Base-by-base conservation (phyloP, 768 basidiomycete genomes). In the Boletus rubescentipes region DNA sequence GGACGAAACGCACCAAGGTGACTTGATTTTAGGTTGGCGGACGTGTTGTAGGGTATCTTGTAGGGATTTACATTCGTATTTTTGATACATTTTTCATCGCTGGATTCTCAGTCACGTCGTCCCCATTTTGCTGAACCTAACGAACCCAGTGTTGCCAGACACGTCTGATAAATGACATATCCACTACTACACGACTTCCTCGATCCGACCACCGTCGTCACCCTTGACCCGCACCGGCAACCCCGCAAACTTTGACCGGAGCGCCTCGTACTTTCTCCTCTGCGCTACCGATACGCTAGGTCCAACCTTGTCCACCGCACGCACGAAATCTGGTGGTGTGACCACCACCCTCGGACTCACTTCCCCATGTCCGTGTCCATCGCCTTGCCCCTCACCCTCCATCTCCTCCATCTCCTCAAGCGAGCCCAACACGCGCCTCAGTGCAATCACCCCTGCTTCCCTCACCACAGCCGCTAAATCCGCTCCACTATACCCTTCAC, bases 401-500 rank as follows among this genome's bases (percentile, higher is more conserved):
- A 51, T 59, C 4, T 18, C 41, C 20, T 83, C 84, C 73, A 89
- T 78, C 51, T 75, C 72, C 54, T 87, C 86, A 52, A 92, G 75
- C 21, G 81, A 78, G 5, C 90, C 91, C 20, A 91, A 70, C 2
- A 81, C 80, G 1, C 85, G 76, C 55, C 81, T 80, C 52, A 98
- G 72, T 1, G 94, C 92, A n/a, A 79, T 72, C 2, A 96, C 93
- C 4, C 91, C 93, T 0, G 94, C 92, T 70, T 97, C 94, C 37
- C 94, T 76, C 11, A 95, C 89, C 26, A 96, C 73, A 3, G 92
- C 84, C 2, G 93, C 91, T 6, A 97, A 75, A 72, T 98, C 94
- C 0, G 94, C 94, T 9, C 94, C 94, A 61, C 89, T 93, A 68
- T 91, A 95, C 12, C 93, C 94, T 34, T 93, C 92, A 59, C 91